Evolutionary conservation across 257 asterid species (phyloP).

Genomic region (Primulina huaijiensis): DNA sequence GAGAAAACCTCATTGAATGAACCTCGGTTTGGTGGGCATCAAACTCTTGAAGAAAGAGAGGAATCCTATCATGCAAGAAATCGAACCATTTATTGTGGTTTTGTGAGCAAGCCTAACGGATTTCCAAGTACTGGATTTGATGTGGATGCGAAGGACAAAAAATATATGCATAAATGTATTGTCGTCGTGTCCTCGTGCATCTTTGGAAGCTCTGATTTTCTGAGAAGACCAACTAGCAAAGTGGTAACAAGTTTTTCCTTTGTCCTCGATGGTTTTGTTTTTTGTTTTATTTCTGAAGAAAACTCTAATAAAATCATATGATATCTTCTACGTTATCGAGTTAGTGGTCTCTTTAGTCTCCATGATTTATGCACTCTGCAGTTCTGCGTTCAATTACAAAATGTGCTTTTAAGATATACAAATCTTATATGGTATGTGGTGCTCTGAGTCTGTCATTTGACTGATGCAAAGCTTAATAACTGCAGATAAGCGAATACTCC

Average conservation of each 20-base stretch:
- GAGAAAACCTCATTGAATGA: slow-evolving; percentile 31
- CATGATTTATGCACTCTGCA: neutral
- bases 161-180: slow-evolving; percentile 54
- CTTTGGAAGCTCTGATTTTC: slow-evolving; percentile 88
- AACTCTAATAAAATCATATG: neutral
- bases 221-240: slow-evolving; percentile 90
- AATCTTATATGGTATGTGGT: neutral
- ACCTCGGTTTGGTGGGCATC: slow-evolving; percentile 88
- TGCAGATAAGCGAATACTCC: slow-evolving; percentile 84
- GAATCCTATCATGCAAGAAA: slow-evolving; percentile 62
- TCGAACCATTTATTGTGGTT: slow-evolving; percentile 87
- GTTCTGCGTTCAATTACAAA: neutral
- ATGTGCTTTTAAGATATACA: slow-evolving; percentile 6
- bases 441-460: slow-evolving; percentile 1
- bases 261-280: neutral
- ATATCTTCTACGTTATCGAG: neutral
- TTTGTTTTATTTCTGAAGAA: neutral
- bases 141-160: slow-evolving; percentile 61
- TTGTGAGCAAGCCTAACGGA: slow-evolving; percentile 57
- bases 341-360: neutral
- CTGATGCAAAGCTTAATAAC: slow-evolving; percentile 22
- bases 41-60: slow-evolving; percentile 66
- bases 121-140: slow-evolving; percentile 74
- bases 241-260: slow-evolving; percentile 44
- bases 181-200: slow-evolving; percentile 85